Conservation (phyloP, 225 moss, liverwort and hornwort species). For the Polytrichum formosum region DNA sequence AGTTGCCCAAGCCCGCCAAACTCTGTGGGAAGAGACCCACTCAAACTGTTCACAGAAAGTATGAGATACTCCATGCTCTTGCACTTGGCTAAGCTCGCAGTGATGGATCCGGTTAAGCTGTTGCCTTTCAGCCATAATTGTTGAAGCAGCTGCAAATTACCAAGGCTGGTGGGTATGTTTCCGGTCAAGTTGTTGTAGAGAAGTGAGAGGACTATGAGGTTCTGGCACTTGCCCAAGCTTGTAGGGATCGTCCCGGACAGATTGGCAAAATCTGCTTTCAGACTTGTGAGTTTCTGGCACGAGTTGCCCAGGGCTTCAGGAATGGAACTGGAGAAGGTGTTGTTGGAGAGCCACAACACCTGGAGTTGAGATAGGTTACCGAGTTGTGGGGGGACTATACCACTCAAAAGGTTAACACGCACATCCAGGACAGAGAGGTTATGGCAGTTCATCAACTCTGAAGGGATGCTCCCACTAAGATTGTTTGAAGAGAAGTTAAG, state of each 20-base stretch:
- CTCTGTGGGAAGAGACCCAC: not conserved
- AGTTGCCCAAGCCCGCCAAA: not conserved
- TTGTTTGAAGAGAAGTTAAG: no score
- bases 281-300: not conserved
- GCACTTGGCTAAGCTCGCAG: constrained; percentile 15
- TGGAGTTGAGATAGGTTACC: constrained; percentile 19
- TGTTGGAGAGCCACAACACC: constrained; percentile 16
- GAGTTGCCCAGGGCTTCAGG: constrained; percentile 11
- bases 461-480: constrained; percentile 15
- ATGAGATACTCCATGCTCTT: constrained; percentile 16
- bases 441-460: constrained; percentile 18
- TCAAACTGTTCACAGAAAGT: constrained; percentile 9
- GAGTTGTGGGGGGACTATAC: constrained; percentile 12
- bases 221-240: constrained; percentile 18
- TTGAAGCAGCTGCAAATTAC: constrained; percentile 13
- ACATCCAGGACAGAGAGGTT: constrained; percentile 14
- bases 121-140: constrained; percentile 19
- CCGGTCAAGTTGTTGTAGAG: constrained; percentile 3
- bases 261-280: not conserved
- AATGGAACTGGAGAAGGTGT: constrained; percentile 15
- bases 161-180: constrained; percentile 12
- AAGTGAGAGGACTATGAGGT: constrained; percentile 15
- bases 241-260: constrained; percentile 22
- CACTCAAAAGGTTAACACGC: constrained; percentile 10
- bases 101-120: constrained; percentile 17